Evolutionary conservation across 2,329 filamentous ascomycete genomes (phyloP), one percentile per base, ranked within the genome.

Genomic region (Sporothrix luriei): DNA sequence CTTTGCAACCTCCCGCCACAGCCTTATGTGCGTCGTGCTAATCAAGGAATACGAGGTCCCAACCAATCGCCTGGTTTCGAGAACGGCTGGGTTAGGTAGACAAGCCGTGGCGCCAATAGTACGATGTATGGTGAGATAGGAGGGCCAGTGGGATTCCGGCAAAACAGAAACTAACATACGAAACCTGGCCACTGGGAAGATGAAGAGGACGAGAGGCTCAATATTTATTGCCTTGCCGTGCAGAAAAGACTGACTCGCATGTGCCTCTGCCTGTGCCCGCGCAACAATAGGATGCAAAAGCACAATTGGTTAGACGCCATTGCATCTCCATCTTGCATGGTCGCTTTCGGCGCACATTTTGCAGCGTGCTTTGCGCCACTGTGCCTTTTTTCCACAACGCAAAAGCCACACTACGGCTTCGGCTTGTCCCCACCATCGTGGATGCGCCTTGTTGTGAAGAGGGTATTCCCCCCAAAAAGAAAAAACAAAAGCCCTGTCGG

Each of bases 71-170:
- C 57, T 43, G 26, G 57, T 14, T 19, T 62, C 11, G 21, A 46
- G 38, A 62, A n/a, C 57, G n/a, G 57, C 38, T 46, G 38, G 57
- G 57, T 62, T 46, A 46, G 57, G 54, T 46, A 46, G 57, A 29
- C 54, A 57, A 57, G 16, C 7, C 21, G 26, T 10, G 51, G 9
- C 51, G 9, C 52, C 6, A 26, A 57, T n/a, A 16, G 3, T 14
- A 33, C n/a, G n/a, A n/a, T n/a, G n/a, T n/a, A n/a, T n/a, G 26
- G 11, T 14, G 43, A 43, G 33, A 61, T n/a, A 21, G 33, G 33
- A 33, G n/a, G 9, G 19, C 55, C 29, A 24, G n/a, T 26, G 38
- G 26, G 57, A 61, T 26, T 62, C 38, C n/a, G n/a, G 24, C 14
- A 21, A 55, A 40, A 46, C n/a, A 46, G n/a, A 13, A 21, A 43